phyloP scores from a whole-genome alignment of 2,329 filamentous ascomycete species.

The Aspergillus ibericus region DNA sequence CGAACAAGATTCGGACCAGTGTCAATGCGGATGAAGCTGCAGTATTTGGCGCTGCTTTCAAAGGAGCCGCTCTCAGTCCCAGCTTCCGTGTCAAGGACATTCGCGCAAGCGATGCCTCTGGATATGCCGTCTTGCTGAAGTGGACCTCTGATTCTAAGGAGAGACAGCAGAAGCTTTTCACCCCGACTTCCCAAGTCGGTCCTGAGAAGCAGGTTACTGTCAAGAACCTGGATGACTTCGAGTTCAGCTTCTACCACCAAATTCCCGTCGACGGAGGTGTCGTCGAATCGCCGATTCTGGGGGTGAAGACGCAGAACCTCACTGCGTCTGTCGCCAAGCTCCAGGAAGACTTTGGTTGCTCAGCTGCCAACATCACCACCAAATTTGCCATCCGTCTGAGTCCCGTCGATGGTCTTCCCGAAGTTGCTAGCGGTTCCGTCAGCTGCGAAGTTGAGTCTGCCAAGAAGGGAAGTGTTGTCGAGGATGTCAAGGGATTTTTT shows the following conservation, averaged over 20 bases:
- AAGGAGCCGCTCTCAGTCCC: conserved; percentile 85
- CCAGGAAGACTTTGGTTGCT: conserved; percentile 75
- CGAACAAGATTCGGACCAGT: conserved; percentile 82
- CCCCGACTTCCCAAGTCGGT: conserved; percentile 71
- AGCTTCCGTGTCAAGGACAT: conserved; percentile 99
- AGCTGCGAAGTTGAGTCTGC: conserved; percentile 81
- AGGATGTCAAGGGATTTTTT: conserved; percentile 94
- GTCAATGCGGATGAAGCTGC: conserved; percentile 97
- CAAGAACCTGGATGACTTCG: conserved; percentile 78
- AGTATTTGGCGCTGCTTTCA: conserved; percentile 93
- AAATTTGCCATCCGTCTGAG: conserved; percentile 75
- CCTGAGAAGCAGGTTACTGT: conserved; percentile 81
- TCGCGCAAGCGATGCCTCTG: conserved; percentile 71
- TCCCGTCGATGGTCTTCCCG: conserved; percentile 73
- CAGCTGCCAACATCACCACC: conserved; percentile 73
- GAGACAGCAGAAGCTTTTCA: conserved; percentile 80
- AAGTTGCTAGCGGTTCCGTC: conserved; percentile 71
- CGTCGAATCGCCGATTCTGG: conserved; percentile 61
- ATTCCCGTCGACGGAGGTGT: conserved; percentile 48
- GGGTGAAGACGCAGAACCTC: conserved; percentile 77
- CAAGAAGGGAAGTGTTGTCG: conserved; percentile 78
- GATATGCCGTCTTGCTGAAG: conserved; percentile 72
- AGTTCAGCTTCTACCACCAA: conserved; percentile 76
- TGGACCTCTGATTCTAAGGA: conserved; percentile 72
- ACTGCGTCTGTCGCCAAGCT: conserved; percentile 78